Percentiles rank a stretch among this genome's conserved stretches.
Conservation (phyloP, 2,329 filamentous ascomycete species). For the Clonostachys sp. region DNA sequence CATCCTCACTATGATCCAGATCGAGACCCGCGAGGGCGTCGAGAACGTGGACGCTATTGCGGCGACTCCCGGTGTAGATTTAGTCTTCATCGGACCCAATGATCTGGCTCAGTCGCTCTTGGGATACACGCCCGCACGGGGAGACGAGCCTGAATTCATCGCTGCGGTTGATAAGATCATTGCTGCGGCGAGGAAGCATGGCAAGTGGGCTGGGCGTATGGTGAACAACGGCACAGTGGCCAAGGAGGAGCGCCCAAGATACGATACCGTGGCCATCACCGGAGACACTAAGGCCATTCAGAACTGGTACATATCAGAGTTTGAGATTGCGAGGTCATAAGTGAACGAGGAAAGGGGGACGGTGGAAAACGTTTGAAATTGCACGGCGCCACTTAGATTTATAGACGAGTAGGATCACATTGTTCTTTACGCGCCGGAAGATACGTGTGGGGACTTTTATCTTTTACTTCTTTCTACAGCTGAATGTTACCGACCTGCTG, state of each 20-base stretch:
- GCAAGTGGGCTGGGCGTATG: conserved; percentile 45
- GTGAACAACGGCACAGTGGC: conserved; percentile 34
- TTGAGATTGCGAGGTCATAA: conserved; percentile 28
- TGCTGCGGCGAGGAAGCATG: conserved; percentile 36
- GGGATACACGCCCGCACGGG: conserved; percentile 37
- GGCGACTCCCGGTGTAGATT: conserved; percentile 33
- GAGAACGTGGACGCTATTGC: conserved; percentile 33
- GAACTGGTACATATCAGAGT: conserved; percentile 39
- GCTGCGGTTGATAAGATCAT: conserved; percentile 39
- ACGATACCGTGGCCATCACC: conserved; percentile 36
- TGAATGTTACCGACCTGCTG: too few species aligned
- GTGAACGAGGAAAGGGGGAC: neutral
- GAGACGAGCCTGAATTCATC: conserved; percentile 41
- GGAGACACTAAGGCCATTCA: conserved; percentile 41
- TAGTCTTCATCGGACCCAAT: conserved; percentile 39
- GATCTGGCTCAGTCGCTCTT: conserved; percentile 30
- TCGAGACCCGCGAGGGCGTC: conserved; percentile 35
- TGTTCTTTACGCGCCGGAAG: too few species aligned
- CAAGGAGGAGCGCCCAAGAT: conserved; percentile 28
- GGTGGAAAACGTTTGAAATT: too few species aligned
- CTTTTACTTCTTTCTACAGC: too few species aligned
- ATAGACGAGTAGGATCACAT: too few species aligned
- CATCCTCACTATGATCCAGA: conserved; percentile 37
- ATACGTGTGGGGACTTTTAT: too few species aligned
- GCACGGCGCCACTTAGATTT: too few species aligned